phyloP scores from a whole-genome alignment of 1,284 basidiomycete species.

The Puccinia triticina region DNA sequence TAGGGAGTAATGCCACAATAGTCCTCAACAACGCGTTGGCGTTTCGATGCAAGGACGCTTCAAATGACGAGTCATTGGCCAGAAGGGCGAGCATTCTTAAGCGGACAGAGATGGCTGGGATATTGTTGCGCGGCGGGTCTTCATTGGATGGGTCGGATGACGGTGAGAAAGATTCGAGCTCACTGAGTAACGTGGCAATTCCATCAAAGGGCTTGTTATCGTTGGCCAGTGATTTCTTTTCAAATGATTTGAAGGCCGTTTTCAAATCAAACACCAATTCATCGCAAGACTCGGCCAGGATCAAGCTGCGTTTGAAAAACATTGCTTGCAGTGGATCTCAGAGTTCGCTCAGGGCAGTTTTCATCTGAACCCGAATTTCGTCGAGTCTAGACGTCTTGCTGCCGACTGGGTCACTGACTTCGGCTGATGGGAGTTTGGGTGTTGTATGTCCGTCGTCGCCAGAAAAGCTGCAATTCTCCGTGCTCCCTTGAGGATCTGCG shows the following conservation, averaged over 20 bases:
- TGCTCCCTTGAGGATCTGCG: conserved; percentile 14
- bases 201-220: conserved; percentile 50
- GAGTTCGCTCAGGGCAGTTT: conserved; percentile 66
- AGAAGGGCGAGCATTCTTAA: conserved; percentile 57
- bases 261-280: conserved; percentile 87
- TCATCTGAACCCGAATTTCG: conserved; percentile 64
- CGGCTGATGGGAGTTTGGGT: conserved; percentile 53
- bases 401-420: conserved; percentile 46
- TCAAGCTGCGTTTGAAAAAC: conserved; percentile 72
- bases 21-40: conserved; percentile 50
- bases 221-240: conserved; percentile 51
- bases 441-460: conserved; percentile 23
- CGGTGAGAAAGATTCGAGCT: conserved; percentile 27
- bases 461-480: conserved; percentile 5
- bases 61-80: conserved; percentile 55
- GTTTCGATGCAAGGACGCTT: conserved; percentile 54
- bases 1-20: conserved; percentile 54
- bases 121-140: conserved; percentile 53
- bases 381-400: conserved; percentile 56
- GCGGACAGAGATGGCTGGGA: conserved; percentile 52
- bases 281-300: conserved; percentile 81
- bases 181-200: conserved; percentile 47
- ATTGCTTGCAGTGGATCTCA: conserved; percentile 71
- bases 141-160: conserved; percentile 52
- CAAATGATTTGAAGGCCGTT: conserved; percentile 68